Conservation (phyloP, 2,329 filamentous ascomycete species). For the Pestalotiopsis sp. region DNA sequence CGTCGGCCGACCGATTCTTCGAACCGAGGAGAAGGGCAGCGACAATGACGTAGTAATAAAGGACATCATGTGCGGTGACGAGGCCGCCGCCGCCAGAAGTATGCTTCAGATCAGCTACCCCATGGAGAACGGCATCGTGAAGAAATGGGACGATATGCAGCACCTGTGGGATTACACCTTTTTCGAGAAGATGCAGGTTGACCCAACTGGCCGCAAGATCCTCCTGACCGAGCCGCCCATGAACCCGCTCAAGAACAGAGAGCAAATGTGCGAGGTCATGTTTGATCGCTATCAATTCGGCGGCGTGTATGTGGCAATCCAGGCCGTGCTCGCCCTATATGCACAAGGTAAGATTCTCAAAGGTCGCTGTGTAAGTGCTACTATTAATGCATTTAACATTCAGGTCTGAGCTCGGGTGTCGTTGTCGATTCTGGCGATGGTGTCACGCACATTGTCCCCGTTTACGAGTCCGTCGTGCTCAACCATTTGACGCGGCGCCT, state of each 20-base stretch:
- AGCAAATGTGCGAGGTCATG: conserved; percentile 99
- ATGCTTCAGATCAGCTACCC: conserved; percentile 99
- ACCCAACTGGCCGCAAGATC: conserved; percentile 92
- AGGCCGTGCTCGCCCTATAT: conserved; percentile 93
- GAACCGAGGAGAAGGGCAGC: conserved; percentile 81
- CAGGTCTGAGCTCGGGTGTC: conserved; percentile 87
- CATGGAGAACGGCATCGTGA: conserved; percentile 99
- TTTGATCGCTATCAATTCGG: conserved; percentile 96
- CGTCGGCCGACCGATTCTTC: conserved; percentile 94
- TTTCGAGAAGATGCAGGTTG: conserved; percentile 92
- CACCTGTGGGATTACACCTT: conserved; percentile 99
- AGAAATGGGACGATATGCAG: conserved; percentile 99
- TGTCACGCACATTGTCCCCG: conserved; percentile 97
- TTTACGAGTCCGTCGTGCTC: conserved; percentile 96
- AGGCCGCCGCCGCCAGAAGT: conserved; percentile 90
- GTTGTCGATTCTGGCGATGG: conserved; percentile 98
- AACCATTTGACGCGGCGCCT: conserved; percentile 94
- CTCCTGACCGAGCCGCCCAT: conserved; percentile 95
- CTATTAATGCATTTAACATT: conserved; percentile 11
- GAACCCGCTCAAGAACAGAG: conserved; percentile 95
- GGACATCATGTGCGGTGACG: conserved; percentile 99
- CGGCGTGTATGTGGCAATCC: conserved; percentile 96
- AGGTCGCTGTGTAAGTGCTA: neutral
- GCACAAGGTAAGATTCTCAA: conserved; percentile 69
- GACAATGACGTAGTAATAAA: conserved; percentile 75